These are phyloP conservation scores for Leucoagaricus sp. DNA, from an alignment of 1,284 basidiomycete genomes.

Conservation along the genomic window DNA sequence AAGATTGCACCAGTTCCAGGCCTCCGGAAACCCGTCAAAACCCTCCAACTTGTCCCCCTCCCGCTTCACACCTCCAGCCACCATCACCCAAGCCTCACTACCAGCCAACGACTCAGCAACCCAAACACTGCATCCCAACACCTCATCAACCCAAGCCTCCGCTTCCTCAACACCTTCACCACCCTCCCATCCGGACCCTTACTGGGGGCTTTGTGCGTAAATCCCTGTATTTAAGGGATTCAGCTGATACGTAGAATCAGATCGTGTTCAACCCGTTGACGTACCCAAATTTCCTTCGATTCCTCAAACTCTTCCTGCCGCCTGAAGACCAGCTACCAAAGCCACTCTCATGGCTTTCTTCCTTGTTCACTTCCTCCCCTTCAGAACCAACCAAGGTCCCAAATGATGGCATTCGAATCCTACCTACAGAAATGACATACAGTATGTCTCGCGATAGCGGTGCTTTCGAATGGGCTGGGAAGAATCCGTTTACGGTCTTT, in stretches of 20 bases:
- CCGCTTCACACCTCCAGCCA: too few species aligned
- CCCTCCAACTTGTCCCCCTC: too few species aligned
- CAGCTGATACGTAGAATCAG: conserved; percentile 32
- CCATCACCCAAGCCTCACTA: too few species aligned
- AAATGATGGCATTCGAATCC: conserved; percentile 44
- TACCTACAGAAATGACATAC: conserved; percentile 79
- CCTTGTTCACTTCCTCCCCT: conserved; percentile 16
- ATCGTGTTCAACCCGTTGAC: conserved; percentile 80
- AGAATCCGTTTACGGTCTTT: conserved; percentile 62
- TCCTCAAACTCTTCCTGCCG: conserved; percentile 51
- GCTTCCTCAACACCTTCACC: too few species aligned
- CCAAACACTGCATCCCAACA: too few species aligned
- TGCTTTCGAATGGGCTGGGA: conserved; percentile 76
- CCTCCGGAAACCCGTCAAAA: too few species aligned
- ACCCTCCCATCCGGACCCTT: too few species aligned
- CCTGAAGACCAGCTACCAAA: conserved; percentile 10
- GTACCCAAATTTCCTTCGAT: conserved; percentile 82
- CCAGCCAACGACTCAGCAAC: too few species aligned
- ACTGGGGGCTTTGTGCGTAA: conserved; percentile 53
- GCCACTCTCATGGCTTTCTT: conserved; percentile 6
- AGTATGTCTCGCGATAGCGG: conserved; percentile 71
- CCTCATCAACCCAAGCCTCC: too few species aligned
- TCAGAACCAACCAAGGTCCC: conserved; percentile 18
- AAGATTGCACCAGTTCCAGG: too few species aligned
- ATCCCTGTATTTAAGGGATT: background rate